Conservation (phyloP, 2,329 filamentous ascomycete species). For the Pseudogymnoascus sp. region DNA sequence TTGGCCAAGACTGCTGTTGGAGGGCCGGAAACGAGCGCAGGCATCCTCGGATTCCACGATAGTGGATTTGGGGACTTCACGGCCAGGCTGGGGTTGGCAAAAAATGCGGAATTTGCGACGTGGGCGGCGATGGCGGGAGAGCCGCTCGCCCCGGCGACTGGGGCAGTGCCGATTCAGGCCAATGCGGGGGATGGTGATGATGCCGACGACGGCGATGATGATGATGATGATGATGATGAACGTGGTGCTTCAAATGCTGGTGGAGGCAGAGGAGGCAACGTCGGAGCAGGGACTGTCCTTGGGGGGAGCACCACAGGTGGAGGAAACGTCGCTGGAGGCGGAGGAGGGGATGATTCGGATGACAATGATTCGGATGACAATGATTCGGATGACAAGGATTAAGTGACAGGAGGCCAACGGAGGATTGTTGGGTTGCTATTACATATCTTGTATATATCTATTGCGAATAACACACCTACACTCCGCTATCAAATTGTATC, state of each 20-base stretch:
- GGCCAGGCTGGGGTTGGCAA: slow-evolving; percentile 12
- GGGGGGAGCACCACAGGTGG: background rate
- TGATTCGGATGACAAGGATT: background rate
- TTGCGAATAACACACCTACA: background rate
- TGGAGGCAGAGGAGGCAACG: background rate
- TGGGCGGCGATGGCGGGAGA: slow-evolving; percentile 15
- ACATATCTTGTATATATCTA: background rate
- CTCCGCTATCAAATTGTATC: background rate
- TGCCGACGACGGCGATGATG: background rate
- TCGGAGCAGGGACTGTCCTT: background rate
- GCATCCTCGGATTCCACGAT: slow-evolving; percentile 27
- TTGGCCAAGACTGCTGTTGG: slow-evolving; percentile 22
- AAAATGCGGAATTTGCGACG: slow-evolving; percentile 12
- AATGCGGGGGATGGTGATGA: background rate
- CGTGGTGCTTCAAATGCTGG: background rate
- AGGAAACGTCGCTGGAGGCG: background rate
- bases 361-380: background rate
- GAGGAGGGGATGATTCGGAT: background rate
- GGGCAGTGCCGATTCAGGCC: background rate
- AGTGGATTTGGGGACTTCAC: slow-evolving; percentile 19
- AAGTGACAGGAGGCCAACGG: background rate
- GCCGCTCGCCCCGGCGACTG: background rate
- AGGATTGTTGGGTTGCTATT: background rate
- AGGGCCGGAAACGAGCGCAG: slow-evolving; percentile 19
- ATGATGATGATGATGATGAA: background rate